A percentile compares a stretch with the other conserved stretches of the same genome.
Evolutionary conservation across 2,329 filamentous ascomycete genomes (phyloP).

Genomic region (Arachnopeziza araneosa): DNA sequence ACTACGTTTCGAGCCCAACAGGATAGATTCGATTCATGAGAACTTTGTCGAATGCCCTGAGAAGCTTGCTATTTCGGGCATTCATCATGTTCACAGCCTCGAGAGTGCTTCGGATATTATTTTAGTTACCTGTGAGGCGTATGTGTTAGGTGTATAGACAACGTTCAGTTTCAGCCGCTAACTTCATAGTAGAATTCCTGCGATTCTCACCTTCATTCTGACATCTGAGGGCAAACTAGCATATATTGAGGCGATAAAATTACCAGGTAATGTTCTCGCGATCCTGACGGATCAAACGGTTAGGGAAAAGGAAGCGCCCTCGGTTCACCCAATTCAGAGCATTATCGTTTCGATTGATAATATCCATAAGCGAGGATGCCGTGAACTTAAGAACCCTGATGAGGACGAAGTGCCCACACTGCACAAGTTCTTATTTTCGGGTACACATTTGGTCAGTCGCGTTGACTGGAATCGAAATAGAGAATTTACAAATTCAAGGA

Average conservation of each 20-base stretch:
- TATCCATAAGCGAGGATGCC: constrained; percentile 43
- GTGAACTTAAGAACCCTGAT: constrained; percentile 22
- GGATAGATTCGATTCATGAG: background rate
- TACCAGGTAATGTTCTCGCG: constrained; percentile 52
- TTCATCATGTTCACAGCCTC: constrained; percentile 27
- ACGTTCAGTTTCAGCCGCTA: background rate
- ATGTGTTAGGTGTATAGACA: constrained; percentile 22
- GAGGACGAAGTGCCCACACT: constrained; percentile 7
- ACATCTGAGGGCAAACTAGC: constrained; percentile 43
- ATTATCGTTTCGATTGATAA: constrained; percentile 46
- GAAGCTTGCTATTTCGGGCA: constrained; percentile 34
- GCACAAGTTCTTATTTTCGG: constrained; percentile 10
- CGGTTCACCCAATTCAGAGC: constrained; percentile 27
- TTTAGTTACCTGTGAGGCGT: constrained; percentile 54
- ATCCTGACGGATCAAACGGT: background rate
- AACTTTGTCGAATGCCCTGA: constrained; percentile 9
- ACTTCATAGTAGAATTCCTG: constrained; percentile 42
- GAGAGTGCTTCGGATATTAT: constrained; percentile 35
- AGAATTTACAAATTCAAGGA: background rate
- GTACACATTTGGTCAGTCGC: background rate
- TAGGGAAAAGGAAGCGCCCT: background rate
- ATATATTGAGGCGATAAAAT: constrained; percentile 43
- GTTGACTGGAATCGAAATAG: background rate
- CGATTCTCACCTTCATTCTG: constrained; percentile 61
- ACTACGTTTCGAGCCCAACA: background rate